A percentile compares a stretch with the other conserved stretches of the same genome.
phyloP scores from a whole-genome alignment of 139 green algal species.

The Diplosphaera chodatii region DNA sequence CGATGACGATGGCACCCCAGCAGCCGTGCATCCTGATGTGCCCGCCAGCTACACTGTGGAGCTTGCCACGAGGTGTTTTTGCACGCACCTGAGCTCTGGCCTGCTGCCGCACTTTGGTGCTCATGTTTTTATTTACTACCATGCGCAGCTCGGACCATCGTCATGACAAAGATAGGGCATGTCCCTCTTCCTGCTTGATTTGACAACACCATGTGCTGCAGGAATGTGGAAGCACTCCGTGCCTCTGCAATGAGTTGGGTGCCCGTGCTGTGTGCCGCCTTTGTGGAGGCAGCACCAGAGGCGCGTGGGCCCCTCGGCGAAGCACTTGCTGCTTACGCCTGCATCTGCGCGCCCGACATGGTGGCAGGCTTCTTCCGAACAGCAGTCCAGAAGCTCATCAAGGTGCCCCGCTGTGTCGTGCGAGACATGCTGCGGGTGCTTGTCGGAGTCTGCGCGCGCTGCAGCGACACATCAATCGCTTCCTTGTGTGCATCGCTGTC shows the following conservation, averaged over 20 bases:
- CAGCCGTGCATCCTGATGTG: not conserved
- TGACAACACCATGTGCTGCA: too few relatives aligned
- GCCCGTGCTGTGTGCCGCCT: slow-evolving; percentile 76
- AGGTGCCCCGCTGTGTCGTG: too few relatives aligned
- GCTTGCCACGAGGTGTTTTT: slow-evolving; percentile 12
- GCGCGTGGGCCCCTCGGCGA: slow-evolving; percentile 37
- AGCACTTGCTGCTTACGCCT: slow-evolving; percentile 62
- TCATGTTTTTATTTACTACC: too few relatives aligned
- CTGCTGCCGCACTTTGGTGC: too few relatives aligned
- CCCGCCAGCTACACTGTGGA: slow-evolving; percentile 20
- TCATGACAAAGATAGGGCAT: too few relatives aligned
- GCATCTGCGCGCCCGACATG: slow-evolving; percentile 33
- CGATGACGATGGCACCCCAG: slow-evolving; percentile 9
- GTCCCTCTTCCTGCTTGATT: too few relatives aligned
- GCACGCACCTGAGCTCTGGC: not conserved
- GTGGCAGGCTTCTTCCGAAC: slow-evolving; percentile 60
- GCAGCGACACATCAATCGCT: too few relatives aligned
- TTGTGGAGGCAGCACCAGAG: slow-evolving; percentile 46
- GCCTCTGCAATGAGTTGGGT: slow-evolving; percentile 72
- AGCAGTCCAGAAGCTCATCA: slow-evolving; percentile 64
- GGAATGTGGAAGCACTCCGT: slow-evolving; percentile 49
- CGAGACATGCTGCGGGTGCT: too few relatives aligned
- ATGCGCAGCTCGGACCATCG: too few relatives aligned
- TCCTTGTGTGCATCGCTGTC: too few relatives aligned
- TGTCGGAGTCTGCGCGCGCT: too few relatives aligned